Evolutionary conservation across 2,329 filamentous ascomycete genomes (phyloP), one percentile per base, ranked within the genome.

Genomic region (Lasiodiplodia theobromae): DNA sequence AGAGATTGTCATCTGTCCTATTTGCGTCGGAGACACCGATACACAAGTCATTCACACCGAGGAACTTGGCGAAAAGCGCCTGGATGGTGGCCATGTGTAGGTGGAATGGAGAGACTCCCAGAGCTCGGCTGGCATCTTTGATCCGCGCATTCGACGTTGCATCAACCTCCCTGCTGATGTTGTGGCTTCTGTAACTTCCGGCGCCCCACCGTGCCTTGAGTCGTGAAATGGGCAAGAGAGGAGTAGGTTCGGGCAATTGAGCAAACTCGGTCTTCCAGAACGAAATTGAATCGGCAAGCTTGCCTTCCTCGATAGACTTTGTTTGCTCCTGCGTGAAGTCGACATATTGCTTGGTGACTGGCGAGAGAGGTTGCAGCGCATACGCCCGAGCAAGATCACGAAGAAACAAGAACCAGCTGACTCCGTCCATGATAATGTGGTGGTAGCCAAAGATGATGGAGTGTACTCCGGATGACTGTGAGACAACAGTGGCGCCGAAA

Each of bases 381-480:
- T 86, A 87, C 0, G 74, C 78, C 34, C 76, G 79, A n/a, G 83
- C 76, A 3, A 87, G 68, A 47, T 87, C 84, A 0, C 69, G 34
- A 14, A 85, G 67, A 21, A 87, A 75, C 2, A 86, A 70, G 11
- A 82, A 71, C 3, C 79, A 79, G 54, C 83, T 83, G 47, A 81
- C 69, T 0, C 82, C 84, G 70, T 88, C 86, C 77, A 87, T 80
- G 40, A 78, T 74, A 47, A 87, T 86, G 71, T 87, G 85, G 69
- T 86, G 85, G 56, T 77, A 79, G 1, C 75, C 75, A 5, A 87
- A 57, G 0, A 88, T 49, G 3, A 86, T 69, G 70, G 76, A 81
- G 68, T 84, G 81, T 1, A 70, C 66, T 0, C 73, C 74, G 1
- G 73, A 69, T 0, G 76, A 77, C 12, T 76, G 72, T 0, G 79